Base-by-base conservation (phyloP, 768 basidiomycete genomes). In the Leccinum pellstonianum region DNA sequence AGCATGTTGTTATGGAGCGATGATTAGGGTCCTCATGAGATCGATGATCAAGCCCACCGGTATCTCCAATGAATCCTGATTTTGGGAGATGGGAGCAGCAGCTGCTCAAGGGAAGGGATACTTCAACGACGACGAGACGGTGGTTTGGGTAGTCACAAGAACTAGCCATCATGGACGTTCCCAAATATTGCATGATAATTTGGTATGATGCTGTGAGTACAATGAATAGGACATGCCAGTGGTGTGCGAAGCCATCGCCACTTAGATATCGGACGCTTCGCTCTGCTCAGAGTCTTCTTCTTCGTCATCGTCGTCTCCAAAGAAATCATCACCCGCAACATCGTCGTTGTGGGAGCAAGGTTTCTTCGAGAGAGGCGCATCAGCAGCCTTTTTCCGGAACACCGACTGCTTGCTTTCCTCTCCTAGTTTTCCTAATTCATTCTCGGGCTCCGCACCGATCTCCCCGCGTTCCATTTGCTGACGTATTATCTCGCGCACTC, bases 151-250 rank as follows among this genome's bases (percentile, higher is more conserved):
- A 7, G 5, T 27, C 50, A n/a, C 12, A 41, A 41, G 27, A 14
- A 47, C n/a, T 6, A 63, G 23, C 12, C 19, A 48, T 17, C 11
- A 4, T 27, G 2, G 38, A 14, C 6, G 29, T 12, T 17, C n/a
- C 33, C 29, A 46, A 37, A 59, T 5, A 29, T 31, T 29, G 19
- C 19, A 19, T 8, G 23, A 31, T 35, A 10, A 29, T 31, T 52
- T 19, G 17, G 0, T 78, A 83, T 55, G 91, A 89, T 0, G 94
- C 94, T 66, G 87, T 83, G 3, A 96, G 95, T 73, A 95, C 94
- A 0, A 41, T 72, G 84, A 0, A 41, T 72, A 84, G 4, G 68
- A 73, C 1, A 14, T 51, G 31, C 31, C 31, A 31, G 10, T 31
- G 11, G 37, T 25, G 25, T 50, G 29, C 29, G 17, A 35, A 53